These are phyloP conservation scores for Chamaenerion angustifolium DNA, from an alignment of 345 rosid species.

Conservation along the genomic window DNA sequence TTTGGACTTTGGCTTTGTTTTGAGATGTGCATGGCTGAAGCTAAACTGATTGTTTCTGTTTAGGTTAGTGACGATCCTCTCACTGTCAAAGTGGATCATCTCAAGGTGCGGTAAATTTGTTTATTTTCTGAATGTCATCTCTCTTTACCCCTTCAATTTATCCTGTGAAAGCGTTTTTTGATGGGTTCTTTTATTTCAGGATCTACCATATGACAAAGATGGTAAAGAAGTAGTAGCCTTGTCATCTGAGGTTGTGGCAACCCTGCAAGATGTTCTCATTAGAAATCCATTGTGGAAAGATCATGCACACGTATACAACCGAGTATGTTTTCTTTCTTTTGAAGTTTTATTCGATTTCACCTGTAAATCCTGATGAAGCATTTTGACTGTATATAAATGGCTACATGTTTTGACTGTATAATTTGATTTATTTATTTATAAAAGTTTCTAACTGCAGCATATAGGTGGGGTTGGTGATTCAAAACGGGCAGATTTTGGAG, in stretches of 20 bases:
- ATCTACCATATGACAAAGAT: conserved; percentile 76
- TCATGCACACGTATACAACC: conserved; percentile 86
- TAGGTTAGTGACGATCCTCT: conserved; percentile 91
- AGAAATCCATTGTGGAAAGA: conserved; percentile 91
- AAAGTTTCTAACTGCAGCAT: conserved; percentile 42
- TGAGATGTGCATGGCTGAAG: neutral
- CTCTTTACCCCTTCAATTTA: neutral
- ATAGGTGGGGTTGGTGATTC: conserved; percentile 85
- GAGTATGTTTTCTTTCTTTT: conserved; percentile 24
- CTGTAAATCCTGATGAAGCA: too few relatives aligned
- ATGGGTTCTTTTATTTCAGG: conserved; percentile 29
- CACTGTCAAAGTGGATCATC: conserved; percentile 92
- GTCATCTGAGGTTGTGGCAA: conserved; percentile 90
- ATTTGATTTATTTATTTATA: neutral
- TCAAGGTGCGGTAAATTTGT: conserved; percentile 41
- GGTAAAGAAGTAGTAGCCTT: conserved; percentile 93
- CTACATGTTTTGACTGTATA: too few relatives aligned
- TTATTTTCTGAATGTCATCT: neutral
- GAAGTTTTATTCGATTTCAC: too few relatives aligned
- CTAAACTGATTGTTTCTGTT: conserved; percentile 5
- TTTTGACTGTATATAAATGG: too few relatives aligned
- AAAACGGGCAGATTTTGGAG: conserved; percentile 95
- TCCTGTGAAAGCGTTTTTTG: neutral
- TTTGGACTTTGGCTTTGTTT: neutral
- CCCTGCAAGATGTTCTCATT: conserved; percentile 79